Percentiles rank a stretch among this genome's conserved stretches.
Evolutionary conservation across 768 basidiomycete species (phyloP).

Genomic region (Phallus indusiatus): DNA sequence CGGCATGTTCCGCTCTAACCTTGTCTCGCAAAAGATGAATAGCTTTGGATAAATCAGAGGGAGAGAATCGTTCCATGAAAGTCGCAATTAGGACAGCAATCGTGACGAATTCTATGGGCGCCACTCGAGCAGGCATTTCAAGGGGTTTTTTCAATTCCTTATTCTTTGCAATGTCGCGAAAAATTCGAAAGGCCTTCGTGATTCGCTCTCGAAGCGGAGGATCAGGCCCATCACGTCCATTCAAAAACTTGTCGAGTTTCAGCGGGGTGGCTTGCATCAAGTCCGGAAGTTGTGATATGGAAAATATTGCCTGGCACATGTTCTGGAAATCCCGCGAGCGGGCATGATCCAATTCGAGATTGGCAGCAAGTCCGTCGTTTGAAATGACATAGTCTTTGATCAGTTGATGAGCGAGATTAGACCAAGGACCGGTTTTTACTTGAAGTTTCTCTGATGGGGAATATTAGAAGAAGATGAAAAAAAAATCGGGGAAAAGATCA

Average conservation of each 20-base stretch:
- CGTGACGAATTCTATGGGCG: constrained; percentile 62
- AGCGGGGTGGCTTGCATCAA: constrained; percentile 18
- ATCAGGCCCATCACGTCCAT: constrained; percentile 27
- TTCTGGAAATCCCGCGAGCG: constrained; percentile 51
- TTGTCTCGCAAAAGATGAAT: constrained; percentile 17
- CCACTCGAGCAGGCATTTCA: constrained; percentile 37
- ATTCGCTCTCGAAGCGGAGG: constrained; percentile 25
- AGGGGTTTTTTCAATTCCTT: constrained; percentile 27
- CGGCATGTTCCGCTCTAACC: background rate
- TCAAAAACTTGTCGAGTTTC: constrained; percentile 43
- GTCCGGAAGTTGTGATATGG: constrained; percentile 34
- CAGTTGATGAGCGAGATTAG: constrained; percentile 49
- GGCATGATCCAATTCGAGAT: constrained; percentile 42
- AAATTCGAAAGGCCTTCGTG: constrained; percentile 35
- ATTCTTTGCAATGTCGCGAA: constrained; percentile 36
- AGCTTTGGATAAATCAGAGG: constrained; percentile 34
- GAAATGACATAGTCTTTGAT: constrained; percentile 34
- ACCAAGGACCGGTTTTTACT: constrained; percentile 49
- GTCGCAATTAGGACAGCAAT: constrained; percentile 44
- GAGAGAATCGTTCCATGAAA: constrained; percentile 25
- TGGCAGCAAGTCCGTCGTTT: constrained; percentile 26
- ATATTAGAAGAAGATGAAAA: background rate
- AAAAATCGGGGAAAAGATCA: background rate
- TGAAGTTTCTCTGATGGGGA: constrained; percentile 49
- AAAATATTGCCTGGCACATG: constrained; percentile 43